Conservation (phyloP, 2,329 filamentous ascomycete genomes). For the Endothia cerciana region DNA sequence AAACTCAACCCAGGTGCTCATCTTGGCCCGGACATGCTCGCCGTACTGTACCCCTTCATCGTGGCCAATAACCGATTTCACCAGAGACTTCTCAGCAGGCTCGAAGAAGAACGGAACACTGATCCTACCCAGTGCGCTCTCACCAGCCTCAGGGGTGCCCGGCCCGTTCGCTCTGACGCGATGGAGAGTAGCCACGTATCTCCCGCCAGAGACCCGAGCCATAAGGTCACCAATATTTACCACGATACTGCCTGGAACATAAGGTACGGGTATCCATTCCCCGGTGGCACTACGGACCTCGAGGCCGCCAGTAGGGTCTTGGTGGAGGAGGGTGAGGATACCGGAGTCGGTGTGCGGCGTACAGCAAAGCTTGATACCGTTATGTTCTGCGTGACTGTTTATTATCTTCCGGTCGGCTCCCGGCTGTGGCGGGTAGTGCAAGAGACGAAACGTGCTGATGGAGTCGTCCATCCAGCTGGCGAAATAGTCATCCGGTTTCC, state of each 20-base stretch:
- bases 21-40: slow-evolving; percentile 11
- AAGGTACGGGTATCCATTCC: slow-evolving; percentile 29
- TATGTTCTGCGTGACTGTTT: neutral
- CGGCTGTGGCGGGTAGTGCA: slow-evolving; percentile 31
- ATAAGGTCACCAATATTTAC: slow-evolving; percentile 29
- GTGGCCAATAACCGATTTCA: neutral
- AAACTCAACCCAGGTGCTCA: slow-evolving; percentile 11
- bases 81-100: slow-evolving; percentile 7
- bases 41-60: slow-evolving; percentile 3
- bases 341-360: slow-evolving; percentile 12
- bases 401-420: neutral
- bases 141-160: too few relatives aligned
- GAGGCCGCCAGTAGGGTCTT: slow-evolving; percentile 5
- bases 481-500: slow-evolving; percentile 5
- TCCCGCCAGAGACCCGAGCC: slow-evolving; percentile 27
- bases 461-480: slow-evolving; percentile 13
- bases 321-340: slow-evolving; percentile 12
- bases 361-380: slow-evolving; percentile 4
- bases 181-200: slow-evolving; percentile 23
- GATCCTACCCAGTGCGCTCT: neutral
- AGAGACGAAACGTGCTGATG: slow-evolving; percentile 23
- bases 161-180: neutral
- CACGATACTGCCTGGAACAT: slow-evolving; percentile 25
- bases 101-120: slow-evolving; percentile 16
- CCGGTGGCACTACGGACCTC: neutral